A percentile compares a stretch with the other conserved stretches of the same genome.
These are phyloP conservation scores for Butyriboletus appendiculatus DNA, from an alignment of 1,284 basidiomycete species.

Conservation along the genomic window DNA sequence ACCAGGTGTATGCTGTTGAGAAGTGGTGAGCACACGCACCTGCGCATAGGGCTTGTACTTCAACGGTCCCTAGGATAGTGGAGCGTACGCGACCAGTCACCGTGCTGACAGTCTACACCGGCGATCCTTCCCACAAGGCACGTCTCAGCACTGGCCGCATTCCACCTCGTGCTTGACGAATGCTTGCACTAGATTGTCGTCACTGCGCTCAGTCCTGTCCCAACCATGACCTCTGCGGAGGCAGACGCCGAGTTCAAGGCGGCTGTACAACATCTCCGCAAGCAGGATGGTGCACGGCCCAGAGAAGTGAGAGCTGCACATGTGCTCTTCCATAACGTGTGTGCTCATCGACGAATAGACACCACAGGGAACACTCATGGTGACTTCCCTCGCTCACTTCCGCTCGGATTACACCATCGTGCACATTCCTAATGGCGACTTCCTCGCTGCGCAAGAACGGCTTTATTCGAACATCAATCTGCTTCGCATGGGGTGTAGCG, in stretches of 20 bases:
- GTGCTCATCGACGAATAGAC: conserved; percentile 44
- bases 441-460: conserved; percentile 57
- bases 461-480: conserved; percentile 79
- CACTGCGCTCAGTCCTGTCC: conserved; percentile 51
- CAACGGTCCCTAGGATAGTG: conserved; percentile 52
- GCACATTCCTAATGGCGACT: conserved; percentile 69
- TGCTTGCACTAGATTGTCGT: conserved; percentile 53
- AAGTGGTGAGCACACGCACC: conserved; percentile 57
- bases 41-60: background rate
- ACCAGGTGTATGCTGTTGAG: conserved; percentile 81
- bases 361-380: conserved; percentile 67
- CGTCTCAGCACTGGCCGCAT: conserved; percentile 8
- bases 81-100: conserved; percentile 60
- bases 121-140: conserved; percentile 65
- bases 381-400: conserved; percentile 82
- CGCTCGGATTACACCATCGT: conserved; percentile 83
- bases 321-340: background rate
- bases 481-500: conserved; percentile 75
- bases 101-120: conserved; percentile 72
- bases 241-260: conserved; percentile 59
- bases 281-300: conserved; percentile 63
- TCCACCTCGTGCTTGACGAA: conserved; percentile 16
- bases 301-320: conserved; percentile 48
- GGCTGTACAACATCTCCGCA: conserved; percentile 57
- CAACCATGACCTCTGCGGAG: conserved; percentile 43